A percentile compares a stretch with the other conserved stretches of the same genome.
Conservation (phyloP, 495 filamentous ascomycete genomes). For the Diplogelasinospora grovesii region DNA sequence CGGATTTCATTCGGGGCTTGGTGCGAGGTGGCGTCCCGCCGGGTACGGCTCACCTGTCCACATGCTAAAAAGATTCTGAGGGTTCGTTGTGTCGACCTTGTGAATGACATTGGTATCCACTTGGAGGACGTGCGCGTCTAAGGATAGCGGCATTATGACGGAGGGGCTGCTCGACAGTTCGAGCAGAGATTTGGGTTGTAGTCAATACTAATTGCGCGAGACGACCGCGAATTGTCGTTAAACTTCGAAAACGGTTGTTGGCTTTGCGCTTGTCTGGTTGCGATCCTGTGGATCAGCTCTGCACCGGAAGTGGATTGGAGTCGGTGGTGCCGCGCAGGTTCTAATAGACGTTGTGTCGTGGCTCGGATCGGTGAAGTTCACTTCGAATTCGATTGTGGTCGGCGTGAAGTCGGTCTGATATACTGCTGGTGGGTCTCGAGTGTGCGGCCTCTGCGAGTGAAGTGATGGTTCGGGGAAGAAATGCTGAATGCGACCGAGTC, state of each 20-base stretch:
- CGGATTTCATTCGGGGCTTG: too few species aligned
- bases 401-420: slow-evolving; percentile 3
- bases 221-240: slow-evolving; percentile 17
- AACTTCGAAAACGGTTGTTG: background rate
- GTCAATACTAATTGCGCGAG: slow-evolving; percentile 17
- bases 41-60: slow-evolving; percentile 87
- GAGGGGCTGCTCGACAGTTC: slow-evolving; percentile 24
- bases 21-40: slow-evolving; percentile 11
- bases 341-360: background rate
- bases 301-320: slow-evolving; percentile 18
- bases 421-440: background rate
- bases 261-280: slow-evolving; percentile 9
- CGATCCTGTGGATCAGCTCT: slow-evolving; percentile 27
- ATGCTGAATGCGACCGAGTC: slow-evolving; percentile 1
- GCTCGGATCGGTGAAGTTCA: background rate
- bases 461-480: background rate
- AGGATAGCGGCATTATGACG: slow-evolving; percentile 27
- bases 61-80: slow-evolving; percentile 92
- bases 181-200: slow-evolving; percentile 17
- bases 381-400: slow-evolving; percentile 6
- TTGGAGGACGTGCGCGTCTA: slow-evolving; percentile 55
- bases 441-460: background rate
- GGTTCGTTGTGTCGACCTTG: slow-evolving; percentile 87
- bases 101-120: slow-evolving; percentile 83
- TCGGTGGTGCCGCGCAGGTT: background rate